A percentile compares a stretch with the other conserved stretches of the same genome.
Evolutionary conservation across 768 basidiomycete genomes (phyloP).

Genomic region (Stropharia rugosoannulata): DNA sequence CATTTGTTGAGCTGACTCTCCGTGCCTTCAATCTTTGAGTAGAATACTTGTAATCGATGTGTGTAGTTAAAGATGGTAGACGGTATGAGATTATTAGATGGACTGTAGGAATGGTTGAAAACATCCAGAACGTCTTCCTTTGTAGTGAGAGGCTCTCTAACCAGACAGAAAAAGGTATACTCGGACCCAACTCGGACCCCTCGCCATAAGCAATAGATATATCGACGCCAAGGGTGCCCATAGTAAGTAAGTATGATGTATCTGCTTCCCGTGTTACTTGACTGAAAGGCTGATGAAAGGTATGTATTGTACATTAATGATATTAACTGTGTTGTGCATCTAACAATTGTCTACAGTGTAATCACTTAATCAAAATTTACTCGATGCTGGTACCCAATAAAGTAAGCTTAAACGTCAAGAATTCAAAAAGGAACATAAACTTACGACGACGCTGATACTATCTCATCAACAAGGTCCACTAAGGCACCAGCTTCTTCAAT

Average conservation of each 20-base stretch:
- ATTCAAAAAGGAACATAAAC: background rate
- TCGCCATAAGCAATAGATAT: slow-evolving; percentile 1
- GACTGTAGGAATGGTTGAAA: background rate
- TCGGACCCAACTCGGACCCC: background rate
- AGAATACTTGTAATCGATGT: background rate
- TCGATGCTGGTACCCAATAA: too few relatives aligned
- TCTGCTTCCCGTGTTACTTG: background rate
- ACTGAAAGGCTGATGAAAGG: too few relatives aligned
- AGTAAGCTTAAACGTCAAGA: too few relatives aligned
- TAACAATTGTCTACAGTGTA: too few relatives aligned
- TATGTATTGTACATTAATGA: too few relatives aligned
- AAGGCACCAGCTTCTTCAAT: background rate
- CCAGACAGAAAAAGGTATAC: background rate
- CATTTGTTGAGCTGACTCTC: background rate
- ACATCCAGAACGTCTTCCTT: background rate
- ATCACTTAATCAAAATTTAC: too few relatives aligned
- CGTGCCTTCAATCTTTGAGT: background rate
- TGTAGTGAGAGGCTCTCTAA: background rate
- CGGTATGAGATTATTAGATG: background rate
- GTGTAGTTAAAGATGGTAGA: background rate
- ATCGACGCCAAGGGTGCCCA: background rate
- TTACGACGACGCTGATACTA: slow-evolving; percentile 10
- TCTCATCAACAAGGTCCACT: slow-evolving; percentile 9
- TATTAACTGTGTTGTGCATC: too few relatives aligned
- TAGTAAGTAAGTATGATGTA: background rate